Conservation (phyloP, 371 early-diverging fungal species). For the Circinella umbellata region DNA sequence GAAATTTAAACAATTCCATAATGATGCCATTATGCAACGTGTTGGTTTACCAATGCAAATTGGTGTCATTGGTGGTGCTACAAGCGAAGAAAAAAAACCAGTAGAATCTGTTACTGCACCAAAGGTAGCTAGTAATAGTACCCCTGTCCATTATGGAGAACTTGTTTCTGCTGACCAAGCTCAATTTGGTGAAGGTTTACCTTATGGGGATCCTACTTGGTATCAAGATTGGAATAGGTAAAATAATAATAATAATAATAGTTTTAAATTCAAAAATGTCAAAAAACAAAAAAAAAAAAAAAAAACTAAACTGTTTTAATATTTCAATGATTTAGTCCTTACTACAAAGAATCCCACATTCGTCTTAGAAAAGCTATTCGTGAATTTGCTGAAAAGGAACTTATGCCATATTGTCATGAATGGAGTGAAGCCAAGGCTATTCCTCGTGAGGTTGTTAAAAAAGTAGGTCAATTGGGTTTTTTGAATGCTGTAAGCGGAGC, state of each 20-base stretch:
- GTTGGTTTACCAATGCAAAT: slow-evolving; percentile 66
- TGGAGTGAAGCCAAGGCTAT: slow-evolving; percentile 88
- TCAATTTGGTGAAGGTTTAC: slow-evolving; percentile 76
- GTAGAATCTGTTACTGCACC: slow-evolving; percentile 10
- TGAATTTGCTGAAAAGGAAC: slow-evolving; percentile 77
- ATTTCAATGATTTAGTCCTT: slow-evolving; percentile 51
- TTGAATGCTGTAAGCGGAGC: slow-evolving; percentile 66
- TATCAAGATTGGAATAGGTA: slow-evolving; percentile 74
- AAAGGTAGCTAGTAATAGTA: slow-evolving; percentile 8
- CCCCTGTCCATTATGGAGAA: slow-evolving; percentile 2
- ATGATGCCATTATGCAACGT: slow-evolving; percentile 62
- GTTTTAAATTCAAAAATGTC: not conserved
- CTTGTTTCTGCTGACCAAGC: slow-evolving; percentile 16
- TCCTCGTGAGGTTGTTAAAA: slow-evolving; percentile 69
- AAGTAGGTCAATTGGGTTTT: slow-evolving; percentile 75
- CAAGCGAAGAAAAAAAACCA: slow-evolving; percentile 18
- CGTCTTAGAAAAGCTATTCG: slow-evolving; percentile 70
- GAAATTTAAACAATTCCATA: slow-evolving; percentile 89
- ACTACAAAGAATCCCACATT: slow-evolving; percentile 81
- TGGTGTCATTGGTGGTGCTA: slow-evolving; percentile 64
- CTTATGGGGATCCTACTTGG: slow-evolving; percentile 88
- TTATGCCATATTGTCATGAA: slow-evolving; percentile 81
- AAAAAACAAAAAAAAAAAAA: not conserved
- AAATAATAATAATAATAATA: not conserved
- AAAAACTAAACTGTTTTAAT: not conserved